Evolutionary conservation across 2,329 filamentous ascomycete genomes (phyloP), one percentile per base, ranked within the genome.

Genomic region (Aureobasidium musti): DNA sequence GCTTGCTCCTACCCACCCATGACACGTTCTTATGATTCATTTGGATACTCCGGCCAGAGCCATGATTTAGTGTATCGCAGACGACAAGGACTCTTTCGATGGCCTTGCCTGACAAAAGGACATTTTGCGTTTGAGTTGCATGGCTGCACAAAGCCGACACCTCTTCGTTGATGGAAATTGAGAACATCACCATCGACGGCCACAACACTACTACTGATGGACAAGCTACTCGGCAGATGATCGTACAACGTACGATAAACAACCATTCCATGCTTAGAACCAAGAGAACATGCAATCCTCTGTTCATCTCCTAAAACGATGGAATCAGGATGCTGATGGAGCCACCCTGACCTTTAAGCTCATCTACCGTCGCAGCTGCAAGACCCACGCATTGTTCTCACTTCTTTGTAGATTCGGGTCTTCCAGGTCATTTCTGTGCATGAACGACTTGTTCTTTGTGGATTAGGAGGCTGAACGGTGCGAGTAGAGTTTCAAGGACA

Each of bases 11-110:
- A 19, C 54, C 26, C 23, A 13, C 50, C 5, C 35, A 2, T 49
- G 57, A 61, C 57, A 61, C 57, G 49, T 61, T 26, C n/a, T 45
- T 49, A 28, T 26, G 26, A 23, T 2, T 49, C 26, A 33, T 10
- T 5, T 6, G 6, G 8, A 37, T 54, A 35, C 21, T 23, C 3
- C 50, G 28, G 30, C 19, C 30, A 21, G 2, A 6, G 5, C 11
- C 11, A 14, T n/a, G n/a, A n/a, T n/a, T n/a, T n/a, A n/a, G n/a
- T n/a, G n/a, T n/a, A n/a, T n/a, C 45, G 45, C 21, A 26, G 1
- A 26, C 23, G 4, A 5, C 3, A 6, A 8, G 3, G 6, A 50
- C 26, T 1, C 17, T 6, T 30, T 14, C 1, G 11, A 35, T 8
- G 10, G 10, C 8, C 19, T 13, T 50, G 5, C 7, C 5, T 5